Conservation (phyloP, 2,329 filamentous ascomycete genomes). For the Plenodomus biglobosus region DNA sequence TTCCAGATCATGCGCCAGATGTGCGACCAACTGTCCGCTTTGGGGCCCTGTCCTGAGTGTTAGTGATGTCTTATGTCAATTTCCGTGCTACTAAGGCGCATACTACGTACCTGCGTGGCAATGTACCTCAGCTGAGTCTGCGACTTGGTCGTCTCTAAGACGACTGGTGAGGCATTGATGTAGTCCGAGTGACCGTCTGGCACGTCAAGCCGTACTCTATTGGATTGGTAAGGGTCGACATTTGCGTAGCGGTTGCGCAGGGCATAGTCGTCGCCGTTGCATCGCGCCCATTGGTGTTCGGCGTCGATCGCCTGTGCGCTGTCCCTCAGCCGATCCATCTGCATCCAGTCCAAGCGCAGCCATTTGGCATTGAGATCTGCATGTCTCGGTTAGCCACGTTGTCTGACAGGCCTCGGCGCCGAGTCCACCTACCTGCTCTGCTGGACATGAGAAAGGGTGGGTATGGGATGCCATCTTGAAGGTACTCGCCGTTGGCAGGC, state of each 20-base stretch:
- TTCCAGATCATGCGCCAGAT: constrained; percentile 97
- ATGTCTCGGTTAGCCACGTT: constrained; percentile 12
- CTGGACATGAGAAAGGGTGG: constrained; percentile 58
- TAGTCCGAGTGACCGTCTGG: constrained; percentile 63
- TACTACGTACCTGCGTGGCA: constrained; percentile 76
- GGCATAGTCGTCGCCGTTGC: constrained; percentile 58
- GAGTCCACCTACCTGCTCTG: constrained; percentile 50
- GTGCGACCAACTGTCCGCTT: constrained; percentile 71
- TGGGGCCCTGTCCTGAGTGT: constrained; percentile 66
- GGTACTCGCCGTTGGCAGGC: constrained; percentile 13
- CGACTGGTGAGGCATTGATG: constrained; percentile 55
- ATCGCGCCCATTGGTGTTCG: constrained; percentile 60
- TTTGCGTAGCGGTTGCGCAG: constrained; percentile 83
- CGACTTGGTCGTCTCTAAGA: constrained; percentile 45
- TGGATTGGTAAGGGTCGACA: constrained; percentile 86
- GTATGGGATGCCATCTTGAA: constrained; percentile 36
- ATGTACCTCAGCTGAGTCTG: constrained; percentile 66
- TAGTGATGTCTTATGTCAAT: not conserved
- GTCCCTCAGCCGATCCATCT: constrained; percentile 57
- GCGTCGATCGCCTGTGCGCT: constrained; percentile 41
- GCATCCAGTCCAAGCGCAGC: constrained; percentile 62
- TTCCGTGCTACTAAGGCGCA: too few species aligned
- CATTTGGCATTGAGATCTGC: constrained; percentile 63
- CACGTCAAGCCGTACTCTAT: constrained; percentile 78
- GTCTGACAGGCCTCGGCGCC: constrained; percentile 24